Evolutionary conservation across 441 rosid genomes (phyloP), one percentile per base, ranked within the genome.

Genomic region (Erysimum cheiri): DNA sequence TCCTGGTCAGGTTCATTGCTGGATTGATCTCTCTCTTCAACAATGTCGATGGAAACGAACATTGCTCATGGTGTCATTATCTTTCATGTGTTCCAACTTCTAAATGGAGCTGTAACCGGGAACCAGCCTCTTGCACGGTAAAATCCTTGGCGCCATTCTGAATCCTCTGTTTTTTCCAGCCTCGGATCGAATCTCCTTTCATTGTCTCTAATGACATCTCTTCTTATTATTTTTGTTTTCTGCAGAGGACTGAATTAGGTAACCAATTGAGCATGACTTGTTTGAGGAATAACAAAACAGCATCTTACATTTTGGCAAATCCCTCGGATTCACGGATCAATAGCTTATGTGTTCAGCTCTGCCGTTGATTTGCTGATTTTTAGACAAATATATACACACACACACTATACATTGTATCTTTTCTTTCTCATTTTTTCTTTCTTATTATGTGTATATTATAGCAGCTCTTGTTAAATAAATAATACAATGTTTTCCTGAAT

Each of bases 61-160:
- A 86, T 72, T 90, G 98, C 71, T 92, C 96, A 2, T 92, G 98
- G 98, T 90, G 98, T 66, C 96, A 88, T 71, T 92, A 90, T 63
- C 79, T 92, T 71, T 90, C 96, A 40, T 90, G 98, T 64, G 79
- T 92, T 62, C 98, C 95, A 60, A 92, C 96, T 50, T 85, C 88
- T 4, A 80, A 70, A 68, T 92, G 98, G 96, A 90, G 91, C 74
- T 90, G 98, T 88, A 84, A 76, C 59, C 70, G 83, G 12, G 80
- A 83, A 55, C 88, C 92, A 48, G 82, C 80, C 12, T 80, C 61
- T 49, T 92, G 98, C 88, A 59, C 57, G 81, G 97, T 92, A 88
- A 75, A 59, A 60, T 8, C 69, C 31, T 60, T 15, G 48, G 10
- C 11, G 0, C 61, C 43, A 5, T 50, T 52, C 41, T 32, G 4